Evolutionary conservation across 345 rosid species (phyloP).

Genomic region (Passiflora organensis): DNA sequence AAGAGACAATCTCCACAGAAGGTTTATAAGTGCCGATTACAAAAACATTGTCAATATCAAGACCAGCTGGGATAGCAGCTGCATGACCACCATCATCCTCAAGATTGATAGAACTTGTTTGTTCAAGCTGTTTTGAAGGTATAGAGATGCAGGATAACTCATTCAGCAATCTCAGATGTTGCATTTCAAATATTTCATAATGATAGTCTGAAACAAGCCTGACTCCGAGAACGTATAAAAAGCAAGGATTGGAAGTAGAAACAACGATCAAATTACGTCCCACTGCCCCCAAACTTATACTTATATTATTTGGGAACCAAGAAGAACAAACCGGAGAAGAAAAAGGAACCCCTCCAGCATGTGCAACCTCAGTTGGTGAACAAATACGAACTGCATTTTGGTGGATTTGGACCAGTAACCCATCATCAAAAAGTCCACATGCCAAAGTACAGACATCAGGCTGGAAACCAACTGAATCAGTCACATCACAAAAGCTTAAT

Average conservation of each 20-base stretch:
- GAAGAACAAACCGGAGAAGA: slow-evolving; percentile 70
- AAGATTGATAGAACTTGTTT: slow-evolving; percentile 28
- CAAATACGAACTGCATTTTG: slow-evolving; percentile 79
- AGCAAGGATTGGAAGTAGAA: slow-evolving; percentile 91
- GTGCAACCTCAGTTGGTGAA: slow-evolving; percentile 79
- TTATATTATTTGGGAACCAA: slow-evolving; percentile 70
- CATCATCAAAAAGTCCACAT: slow-evolving; percentile 80
- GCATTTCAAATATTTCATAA: slow-evolving; percentile 75
- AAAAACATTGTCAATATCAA: slow-evolving; percentile 57
- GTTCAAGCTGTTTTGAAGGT: slow-evolving; percentile 56
- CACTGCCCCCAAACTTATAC: slow-evolving; percentile 94
- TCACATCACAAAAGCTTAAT: slow-evolving; percentile 86
- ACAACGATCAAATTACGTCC: slow-evolving; percentile 63
- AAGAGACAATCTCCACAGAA: slow-evolving; percentile 83
- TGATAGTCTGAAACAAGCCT: slow-evolving; percentile 44
- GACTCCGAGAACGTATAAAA: slow-evolving; percentile 71
- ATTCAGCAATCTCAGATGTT: slow-evolving; percentile 59
- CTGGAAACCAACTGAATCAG: slow-evolving; percentile 90
- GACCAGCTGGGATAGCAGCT: slow-evolving; percentile 52
- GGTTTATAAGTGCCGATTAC: slow-evolving; percentile 94
- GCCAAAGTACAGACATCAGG: slow-evolving; percentile 94
- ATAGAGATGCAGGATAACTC: slow-evolving; percentile 88
- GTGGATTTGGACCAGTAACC: slow-evolving; percentile 84
- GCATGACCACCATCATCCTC: slow-evolving; percentile 25
- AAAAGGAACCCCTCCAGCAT: slow-evolving; percentile 65